A percentile compares a stretch with the other conserved stretches of the same genome.
Conservation (phyloP, 441 rosid genomes). For the Eruca vesicaria region DNA sequence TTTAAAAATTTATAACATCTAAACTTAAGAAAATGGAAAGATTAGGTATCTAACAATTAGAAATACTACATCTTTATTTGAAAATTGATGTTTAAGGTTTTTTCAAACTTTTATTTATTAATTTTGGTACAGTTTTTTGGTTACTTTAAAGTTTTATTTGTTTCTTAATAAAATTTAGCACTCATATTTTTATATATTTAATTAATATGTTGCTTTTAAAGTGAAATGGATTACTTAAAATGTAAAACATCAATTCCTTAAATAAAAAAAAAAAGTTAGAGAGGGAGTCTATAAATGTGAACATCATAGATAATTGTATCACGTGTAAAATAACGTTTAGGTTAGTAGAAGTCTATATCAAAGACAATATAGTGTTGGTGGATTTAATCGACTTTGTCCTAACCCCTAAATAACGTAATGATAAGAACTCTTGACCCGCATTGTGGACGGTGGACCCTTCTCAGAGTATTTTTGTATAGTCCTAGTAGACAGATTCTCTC, state of each 20-base stretch:
- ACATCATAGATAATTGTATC: not conserved
- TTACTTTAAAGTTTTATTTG: too few relatives aligned
- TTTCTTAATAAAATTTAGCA: too few relatives aligned
- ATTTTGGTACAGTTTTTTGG: too few relatives aligned
- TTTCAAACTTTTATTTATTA: too few relatives aligned
- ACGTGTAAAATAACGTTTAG: not conserved
- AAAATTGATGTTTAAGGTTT: too few relatives aligned
- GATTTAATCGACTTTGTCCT: not conserved
- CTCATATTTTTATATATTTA: too few relatives aligned
- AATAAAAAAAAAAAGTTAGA: too few relatives aligned
- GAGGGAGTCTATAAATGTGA: not conserved
- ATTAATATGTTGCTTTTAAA: too few relatives aligned
- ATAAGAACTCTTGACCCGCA: not conserved
- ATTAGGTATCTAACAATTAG: not conserved
- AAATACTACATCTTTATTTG: too few relatives aligned
- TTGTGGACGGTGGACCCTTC: not conserved
- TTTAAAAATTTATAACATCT: not conserved
- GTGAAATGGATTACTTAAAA: too few relatives aligned
- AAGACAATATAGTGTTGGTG: not conserved
- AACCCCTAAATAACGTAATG: not conserved
- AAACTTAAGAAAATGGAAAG: not conserved
- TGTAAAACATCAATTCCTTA: too few relatives aligned
- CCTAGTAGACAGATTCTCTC: slow-evolving; percentile 7
- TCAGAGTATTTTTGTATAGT: not conserved
- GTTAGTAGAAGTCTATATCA: not conserved